Conservation (phyloP, 345 rosid genomes). For the Aegle marmelos region DNA sequence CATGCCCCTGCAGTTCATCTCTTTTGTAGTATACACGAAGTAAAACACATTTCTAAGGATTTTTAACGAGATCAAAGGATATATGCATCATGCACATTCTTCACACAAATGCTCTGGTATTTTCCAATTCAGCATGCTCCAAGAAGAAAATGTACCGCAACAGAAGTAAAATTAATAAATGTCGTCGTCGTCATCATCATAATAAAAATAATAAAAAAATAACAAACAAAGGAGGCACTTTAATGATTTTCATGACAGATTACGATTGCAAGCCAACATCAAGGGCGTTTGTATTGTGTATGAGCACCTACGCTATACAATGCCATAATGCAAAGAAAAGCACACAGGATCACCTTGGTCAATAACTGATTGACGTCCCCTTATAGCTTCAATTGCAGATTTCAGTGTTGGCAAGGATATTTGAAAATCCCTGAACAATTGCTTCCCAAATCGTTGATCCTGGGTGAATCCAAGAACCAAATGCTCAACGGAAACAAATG, state of each 20-base stretch:
- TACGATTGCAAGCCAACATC: not conserved
- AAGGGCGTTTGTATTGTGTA: not conserved
- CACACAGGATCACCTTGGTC: conserved; percentile 67
- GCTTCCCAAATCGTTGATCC: conserved; percentile 91
- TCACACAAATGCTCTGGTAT: not conserved
- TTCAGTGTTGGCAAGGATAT: conserved; percentile 59
- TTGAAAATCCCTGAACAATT: conserved; percentile 79
- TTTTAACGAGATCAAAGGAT: not conserved
- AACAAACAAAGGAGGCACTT: not conserved
- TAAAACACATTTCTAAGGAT: not conserved
- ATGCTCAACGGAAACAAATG: conserved; percentile 94
- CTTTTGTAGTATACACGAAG: not conserved
- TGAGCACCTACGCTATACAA: not conserved
- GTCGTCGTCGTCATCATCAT: too few relatives aligned
- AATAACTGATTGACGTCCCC: conserved; percentile 95
- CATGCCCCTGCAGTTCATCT: not conserved
- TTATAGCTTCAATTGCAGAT: conserved; percentile 81
- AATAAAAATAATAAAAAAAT: too few relatives aligned
- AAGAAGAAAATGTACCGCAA: not conserved
- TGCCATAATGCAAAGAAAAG: not conserved
- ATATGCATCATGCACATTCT: not conserved
- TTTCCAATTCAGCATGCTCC: not conserved
- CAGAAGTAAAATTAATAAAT: not conserved
- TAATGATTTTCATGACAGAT: not conserved
- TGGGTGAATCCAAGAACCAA: conserved; percentile 79